phyloP scores from a whole-genome alignment of 2,329 filamentous ascomycete genomes.

The Cladobotryum mycophilum region DNA sequence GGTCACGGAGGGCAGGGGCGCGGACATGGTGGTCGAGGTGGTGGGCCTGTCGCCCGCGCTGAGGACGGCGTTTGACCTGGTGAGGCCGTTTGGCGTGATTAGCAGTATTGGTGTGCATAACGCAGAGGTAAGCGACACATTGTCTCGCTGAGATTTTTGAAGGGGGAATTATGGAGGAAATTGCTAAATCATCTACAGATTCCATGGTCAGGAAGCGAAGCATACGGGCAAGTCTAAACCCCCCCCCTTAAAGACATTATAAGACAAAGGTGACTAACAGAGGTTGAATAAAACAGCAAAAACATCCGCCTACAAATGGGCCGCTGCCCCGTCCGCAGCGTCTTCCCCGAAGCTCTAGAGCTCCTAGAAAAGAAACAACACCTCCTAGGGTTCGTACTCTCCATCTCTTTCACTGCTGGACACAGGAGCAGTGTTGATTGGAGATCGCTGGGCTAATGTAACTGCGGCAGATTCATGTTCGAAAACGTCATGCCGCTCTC shows the following conservation, averaged over 20 bases:
- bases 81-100: slow-evolving; percentile 67
- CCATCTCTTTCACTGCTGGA: neutral
- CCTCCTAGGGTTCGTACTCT: slow-evolving; percentile 38
- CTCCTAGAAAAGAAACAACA: slow-evolving; percentile 62
- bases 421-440: neutral
- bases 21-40: slow-evolving; percentile 77
- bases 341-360: slow-evolving; percentile 60
- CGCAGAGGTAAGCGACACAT: slow-evolving; percentile 54
- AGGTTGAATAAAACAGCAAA: slow-evolving; percentile 41
- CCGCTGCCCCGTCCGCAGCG: slow-evolving; percentile 65
- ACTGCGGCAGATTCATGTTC: slow-evolving; percentile 59
- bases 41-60: slow-evolving; percentile 65
- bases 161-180: neutral
- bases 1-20: slow-evolving; percentile 71
- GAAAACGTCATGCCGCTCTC: slow-evolving; percentile 67
- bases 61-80: slow-evolving; percentile 62
- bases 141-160: too few relatives aligned
- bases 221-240: slow-evolving; percentile 41
- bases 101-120: slow-evolving; percentile 74
- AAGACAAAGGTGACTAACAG: neutral
- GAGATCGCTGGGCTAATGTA: neutral
- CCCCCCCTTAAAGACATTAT: neutral
- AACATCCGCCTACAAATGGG: slow-evolving; percentile 71
- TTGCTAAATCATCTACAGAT: slow-evolving; percentile 38
- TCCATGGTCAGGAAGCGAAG: slow-evolving; percentile 59